Conservation (phyloP, 2,329 filamentous ascomycete genomes). For the Leptographium procerum region DNA sequence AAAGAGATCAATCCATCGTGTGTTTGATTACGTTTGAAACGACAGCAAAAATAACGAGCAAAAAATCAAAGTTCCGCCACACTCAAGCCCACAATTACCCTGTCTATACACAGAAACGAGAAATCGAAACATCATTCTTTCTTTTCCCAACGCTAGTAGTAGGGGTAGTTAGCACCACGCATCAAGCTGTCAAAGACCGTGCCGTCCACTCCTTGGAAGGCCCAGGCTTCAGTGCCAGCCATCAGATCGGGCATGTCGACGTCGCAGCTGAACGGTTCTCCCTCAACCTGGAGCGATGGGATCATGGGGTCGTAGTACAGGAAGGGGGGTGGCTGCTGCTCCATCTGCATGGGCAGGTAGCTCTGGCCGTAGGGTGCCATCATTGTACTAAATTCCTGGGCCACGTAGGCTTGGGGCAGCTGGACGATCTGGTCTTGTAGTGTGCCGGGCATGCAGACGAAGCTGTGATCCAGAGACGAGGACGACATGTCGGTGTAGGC, state of each 20-base stretch:
- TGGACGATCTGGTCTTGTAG: no score
- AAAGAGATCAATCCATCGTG: no score
- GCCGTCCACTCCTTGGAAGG: conserved; percentile 21
- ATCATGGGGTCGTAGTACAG: conserved; percentile 1
- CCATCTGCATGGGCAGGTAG: not conserved
- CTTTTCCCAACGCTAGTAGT: not conserved
- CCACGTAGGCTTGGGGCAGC: not conserved
- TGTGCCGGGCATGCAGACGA: not conserved
- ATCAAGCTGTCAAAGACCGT: conserved; percentile 19
- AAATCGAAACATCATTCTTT: no score
- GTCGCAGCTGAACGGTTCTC: not conserved
- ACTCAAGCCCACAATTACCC: no score
- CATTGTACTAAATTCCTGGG: not conserved
- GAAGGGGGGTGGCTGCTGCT: not conserved
- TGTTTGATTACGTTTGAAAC: no score
- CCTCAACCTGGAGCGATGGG: not conserved
- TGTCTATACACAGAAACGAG: no score
- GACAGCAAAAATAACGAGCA: no score
- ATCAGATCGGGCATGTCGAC: conserved; percentile 13
- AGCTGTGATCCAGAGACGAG: not conserved
- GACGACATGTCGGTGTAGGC: not conserved
- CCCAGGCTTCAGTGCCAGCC: conserved; percentile 18
- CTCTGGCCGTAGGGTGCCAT: not conserved
- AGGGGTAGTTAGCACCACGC: not conserved
- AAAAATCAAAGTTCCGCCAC: no score